Evolutionary conservation across 208 protist species (phyloP).

Genomic region (Kentomonas sorsogonicus): DNA sequence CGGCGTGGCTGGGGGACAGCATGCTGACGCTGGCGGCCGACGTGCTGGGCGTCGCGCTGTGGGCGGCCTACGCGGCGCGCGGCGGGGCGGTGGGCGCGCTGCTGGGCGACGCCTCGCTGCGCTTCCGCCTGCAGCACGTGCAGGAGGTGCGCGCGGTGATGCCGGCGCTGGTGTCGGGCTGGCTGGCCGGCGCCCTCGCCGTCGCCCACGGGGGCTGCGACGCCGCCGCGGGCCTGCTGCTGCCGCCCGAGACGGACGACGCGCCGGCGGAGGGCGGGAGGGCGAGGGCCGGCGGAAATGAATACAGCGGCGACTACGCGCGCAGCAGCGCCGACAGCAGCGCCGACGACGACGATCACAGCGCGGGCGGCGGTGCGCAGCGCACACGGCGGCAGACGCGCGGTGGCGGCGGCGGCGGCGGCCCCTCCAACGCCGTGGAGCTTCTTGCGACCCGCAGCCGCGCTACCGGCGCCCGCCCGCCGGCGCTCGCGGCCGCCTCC

Average conservation of each 20-base stretch:
- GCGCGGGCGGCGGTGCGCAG: no score
- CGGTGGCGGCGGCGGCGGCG: background rate
- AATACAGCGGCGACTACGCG: background rate
- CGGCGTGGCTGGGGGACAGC: slow-evolving; percentile 61
- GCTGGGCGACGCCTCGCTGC: slow-evolving; percentile 25
- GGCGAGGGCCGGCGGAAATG: background rate
- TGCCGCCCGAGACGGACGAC: background rate
- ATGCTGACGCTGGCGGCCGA: slow-evolving; percentile 61
- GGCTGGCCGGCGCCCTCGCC: slow-evolving; percentile 52
- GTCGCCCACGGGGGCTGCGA: slow-evolving; percentile 31
- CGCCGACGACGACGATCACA: background rate
- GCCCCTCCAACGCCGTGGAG: background rate
- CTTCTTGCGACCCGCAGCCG: no score
- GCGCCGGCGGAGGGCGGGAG: slow-evolving; percentile 6
- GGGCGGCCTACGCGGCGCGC: slow-evolving; percentile 61
- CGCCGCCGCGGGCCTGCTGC: slow-evolving; percentile 25
- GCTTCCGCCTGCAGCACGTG: slow-evolving; percentile 67
- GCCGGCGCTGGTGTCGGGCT: slow-evolving; percentile 59
- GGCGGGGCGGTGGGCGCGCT: slow-evolving; percentile 61
- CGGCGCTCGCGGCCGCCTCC: no score
- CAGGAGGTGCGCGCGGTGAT: slow-evolving; percentile 45
- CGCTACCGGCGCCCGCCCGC: no score
- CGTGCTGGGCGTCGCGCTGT: slow-evolving; percentile 52
- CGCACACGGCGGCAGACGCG: no score
- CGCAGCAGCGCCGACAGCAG: background rate